phyloP scores from a whole-genome alignment of 2,329 filamentous ascomycete genomes.

The Nothomitra cinnamomea region DNA sequence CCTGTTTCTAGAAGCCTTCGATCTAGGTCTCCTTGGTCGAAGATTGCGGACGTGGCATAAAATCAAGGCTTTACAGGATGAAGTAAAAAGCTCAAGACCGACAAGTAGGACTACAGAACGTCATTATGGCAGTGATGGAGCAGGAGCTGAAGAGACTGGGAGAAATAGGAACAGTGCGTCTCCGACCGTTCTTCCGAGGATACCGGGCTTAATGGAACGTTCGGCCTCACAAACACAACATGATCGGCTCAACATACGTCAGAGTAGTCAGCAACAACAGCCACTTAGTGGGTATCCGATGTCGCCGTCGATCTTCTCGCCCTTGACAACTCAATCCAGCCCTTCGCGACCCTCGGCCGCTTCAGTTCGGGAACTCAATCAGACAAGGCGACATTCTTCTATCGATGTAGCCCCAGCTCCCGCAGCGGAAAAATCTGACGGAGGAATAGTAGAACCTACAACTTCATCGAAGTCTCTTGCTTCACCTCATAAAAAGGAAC shows the following conservation, averaged over 20 bases:
- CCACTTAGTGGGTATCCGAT: background rate
- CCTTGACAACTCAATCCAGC: constrained; percentile 12
- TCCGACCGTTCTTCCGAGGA: constrained; percentile 25
- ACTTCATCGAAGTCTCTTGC: background rate
- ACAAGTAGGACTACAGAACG: constrained; percentile 1
- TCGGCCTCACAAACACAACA: constrained; percentile 9
- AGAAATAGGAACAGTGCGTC: constrained; percentile 23
- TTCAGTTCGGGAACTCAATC: constrained; percentile 64
- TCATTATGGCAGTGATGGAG: background rate
- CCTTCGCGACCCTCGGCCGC: constrained; percentile 53
- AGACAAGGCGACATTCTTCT: constrained; percentile 75
- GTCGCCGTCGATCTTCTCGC: constrained; percentile 11
- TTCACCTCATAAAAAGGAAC: constrained; percentile 33
- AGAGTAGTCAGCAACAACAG: background rate
- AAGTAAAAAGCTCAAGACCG: constrained; percentile 38
- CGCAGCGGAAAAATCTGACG: constrained; percentile 6
- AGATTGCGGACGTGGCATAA: constrained; percentile 93
- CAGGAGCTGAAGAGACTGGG: constrained; percentile 17
- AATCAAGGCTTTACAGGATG: constrained; percentile 79
- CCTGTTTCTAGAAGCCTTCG: constrained; percentile 87
- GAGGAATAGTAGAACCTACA: background rate
- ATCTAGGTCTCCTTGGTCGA: constrained; percentile 77
- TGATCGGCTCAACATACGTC: background rate
- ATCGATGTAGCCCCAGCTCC: constrained; percentile 41
- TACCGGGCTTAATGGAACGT: constrained; percentile 24